Evolutionary conservation across 2,329 filamentous ascomycete species (phyloP).

Genomic region (Monilinia fructicola): DNA sequence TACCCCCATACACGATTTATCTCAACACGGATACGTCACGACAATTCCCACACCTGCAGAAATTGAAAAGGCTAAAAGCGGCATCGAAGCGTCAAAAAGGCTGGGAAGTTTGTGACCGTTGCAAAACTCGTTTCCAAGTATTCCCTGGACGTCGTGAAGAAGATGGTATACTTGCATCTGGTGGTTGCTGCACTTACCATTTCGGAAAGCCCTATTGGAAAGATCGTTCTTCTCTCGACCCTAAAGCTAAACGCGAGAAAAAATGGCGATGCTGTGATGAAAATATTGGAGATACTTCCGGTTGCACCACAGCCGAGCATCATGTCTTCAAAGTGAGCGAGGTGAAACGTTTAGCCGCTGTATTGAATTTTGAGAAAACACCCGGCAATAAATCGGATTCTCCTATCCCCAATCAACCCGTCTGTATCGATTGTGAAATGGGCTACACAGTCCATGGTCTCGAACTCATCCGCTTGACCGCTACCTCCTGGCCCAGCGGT

Average conservation of each 20-base stretch:
- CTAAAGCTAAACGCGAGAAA: constrained; percentile 56
- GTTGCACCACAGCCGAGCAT: constrained; percentile 68
- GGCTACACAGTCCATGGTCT: constrained; percentile 86
- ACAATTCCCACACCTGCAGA: constrained; percentile 63
- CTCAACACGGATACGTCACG: constrained; percentile 73
- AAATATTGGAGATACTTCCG: constrained; percentile 66
- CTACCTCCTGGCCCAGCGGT: constrained; percentile 80
- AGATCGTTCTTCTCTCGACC: constrained; percentile 52
- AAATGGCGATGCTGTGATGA: constrained; percentile 79
- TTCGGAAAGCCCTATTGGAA: constrained; percentile 66
- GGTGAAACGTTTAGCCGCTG: constrained; percentile 69
- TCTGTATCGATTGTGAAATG: constrained; percentile 97
- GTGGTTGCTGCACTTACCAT: constrained; percentile 79
- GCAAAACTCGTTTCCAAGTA: constrained; percentile 81
- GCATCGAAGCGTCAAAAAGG: constrained; percentile 66
- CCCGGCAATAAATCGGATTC: constrained; percentile 59
- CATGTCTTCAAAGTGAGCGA: constrained; percentile 89
- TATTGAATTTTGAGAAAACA: constrained; percentile 79
- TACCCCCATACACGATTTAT: constrained; percentile 63
- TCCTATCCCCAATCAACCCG: constrained; percentile 52
- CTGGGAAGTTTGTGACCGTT: constrained; percentile 89
- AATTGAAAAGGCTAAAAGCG: constrained; percentile 64
- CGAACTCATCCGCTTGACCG: constrained; percentile 87
- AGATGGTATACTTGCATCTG: constrained; percentile 73
- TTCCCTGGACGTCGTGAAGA: constrained; percentile 80